Evolutionary conservation across 2,329 filamentous ascomycete genomes (phyloP), one percentile per base, ranked within the genome.

Genomic region (Mariannaea elegans): DNA sequence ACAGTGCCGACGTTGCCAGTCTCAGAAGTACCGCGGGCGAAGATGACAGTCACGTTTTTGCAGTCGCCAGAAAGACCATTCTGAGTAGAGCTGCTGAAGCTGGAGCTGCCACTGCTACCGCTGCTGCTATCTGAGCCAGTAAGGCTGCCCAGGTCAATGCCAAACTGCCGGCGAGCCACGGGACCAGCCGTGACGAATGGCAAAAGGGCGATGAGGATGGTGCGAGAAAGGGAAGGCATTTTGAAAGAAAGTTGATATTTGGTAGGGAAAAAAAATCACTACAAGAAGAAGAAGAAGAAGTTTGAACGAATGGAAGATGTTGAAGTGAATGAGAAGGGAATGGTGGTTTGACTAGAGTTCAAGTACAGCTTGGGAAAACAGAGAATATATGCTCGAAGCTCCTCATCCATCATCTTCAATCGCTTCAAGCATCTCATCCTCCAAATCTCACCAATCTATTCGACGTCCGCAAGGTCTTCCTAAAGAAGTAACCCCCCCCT

Each of bases 1-100:
- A 80, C 61, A 21, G 67, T 68, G 19, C 84, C 84, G 48, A 87
- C 80, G 64, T 84, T 86, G 38, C 82, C 83, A 1, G 62, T 32
- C 71, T 86, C 82, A 6, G 78, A 80, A 4, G 84, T 85, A 8
- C 84, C 84, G 16, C 84, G 80, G n/a, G 84, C 84, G 64, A 83
- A 87, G 65, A 87, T 80, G 50, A 87, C 71, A 7, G 82, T 86
- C 61, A 83, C 77, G 29, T 60, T 63, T 55, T 70, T 71, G 63
- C 68, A 70, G 7, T 48, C 66, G 8, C 68, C 68, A 3, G 44
- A 56, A 47, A 70, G 68, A 2, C 60, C 68, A 59, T 70, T 71
- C 57, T 63, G 65, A 1, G 66, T 68, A n/a, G 56, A 62, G 45
- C 66, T 49, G 4, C 56, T 53, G 29, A 67, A 55, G 24, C 56